Base-by-base conservation (phyloP, 2,329 filamentous ascomycete species). In the Phialophora macrospora region DNA sequence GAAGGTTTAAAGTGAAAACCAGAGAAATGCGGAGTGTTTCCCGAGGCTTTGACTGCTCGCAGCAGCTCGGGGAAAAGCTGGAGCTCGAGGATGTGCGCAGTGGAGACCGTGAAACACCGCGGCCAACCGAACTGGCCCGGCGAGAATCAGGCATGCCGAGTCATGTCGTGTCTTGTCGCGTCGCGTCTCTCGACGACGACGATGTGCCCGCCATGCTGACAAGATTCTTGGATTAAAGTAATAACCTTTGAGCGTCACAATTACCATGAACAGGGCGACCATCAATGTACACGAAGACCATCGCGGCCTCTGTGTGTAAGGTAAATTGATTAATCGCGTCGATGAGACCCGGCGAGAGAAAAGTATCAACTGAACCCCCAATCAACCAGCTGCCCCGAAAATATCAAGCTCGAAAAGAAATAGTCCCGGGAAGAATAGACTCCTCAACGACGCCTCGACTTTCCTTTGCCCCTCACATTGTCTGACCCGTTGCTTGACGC, bases 401-500 rank as follows among this genome's bases (percentile, higher is more conserved):
- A 49, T n/a, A 56, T 26, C 1, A 51, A 51, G 38, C 38, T 26
- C 48, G 46, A 51, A 51, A 38, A 59, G 30, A 52, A 55, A 28
- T 4, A 51, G 48, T 51, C 32, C 34, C 8, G 34, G 34, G 34
- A 57, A 55, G 41, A 48, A 54, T 30, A 38, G 26, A 22, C 46
- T 32, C n/a, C 51, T 64, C 60, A 67, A 52, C 58, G 65, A 58
- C 60, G 56, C 20, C 56, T 64, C n/a, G 63, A 63, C 56, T 67
- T 67, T 17, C 63, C 64, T 54, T 65, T 68, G 9, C 61, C 63
- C 69, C 70, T 59, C 2, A 48, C 52, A 68, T 68, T 63, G 41
- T 71, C 73, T n/a, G 66, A 71, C 9, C 63, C 55, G 57, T 70
- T 46, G 66, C 68, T 63, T 17, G 57, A 63, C n/a, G 65, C 49